Conservation (phyloP, 352 stramenopile species). For the Pythium scleroteichum region DNA sequence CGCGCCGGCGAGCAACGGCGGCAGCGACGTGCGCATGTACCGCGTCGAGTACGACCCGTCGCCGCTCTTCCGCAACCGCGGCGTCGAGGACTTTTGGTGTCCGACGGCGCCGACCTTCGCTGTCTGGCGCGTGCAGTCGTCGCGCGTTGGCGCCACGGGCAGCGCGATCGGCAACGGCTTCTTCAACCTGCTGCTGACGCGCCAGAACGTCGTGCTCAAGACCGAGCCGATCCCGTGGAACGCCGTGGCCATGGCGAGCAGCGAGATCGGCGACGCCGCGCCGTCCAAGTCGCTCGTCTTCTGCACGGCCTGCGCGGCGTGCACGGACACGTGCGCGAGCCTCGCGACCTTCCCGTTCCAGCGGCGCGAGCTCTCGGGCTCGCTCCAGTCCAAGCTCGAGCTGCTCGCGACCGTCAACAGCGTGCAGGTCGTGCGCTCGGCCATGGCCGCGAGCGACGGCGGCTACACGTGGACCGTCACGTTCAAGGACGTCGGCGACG, state of each 20-base stretch:
- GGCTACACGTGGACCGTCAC: slow-evolving; percentile 90
- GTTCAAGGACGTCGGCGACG: slow-evolving; percentile 85
- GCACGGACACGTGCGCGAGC: slow-evolving; percentile 36
- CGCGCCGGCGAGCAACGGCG: slow-evolving; percentile 53
- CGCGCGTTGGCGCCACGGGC: slow-evolving; percentile 18
- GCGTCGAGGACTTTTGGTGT: slow-evolving; percentile 69
- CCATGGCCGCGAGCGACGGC: slow-evolving; percentile 36
- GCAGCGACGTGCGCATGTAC: slow-evolving; percentile 70
- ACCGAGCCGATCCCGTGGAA: slow-evolving; percentile 93
- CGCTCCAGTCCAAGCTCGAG: slow-evolving; percentile 72
- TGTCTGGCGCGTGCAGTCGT: slow-evolving; percentile 58
- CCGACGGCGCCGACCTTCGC: slow-evolving; percentile 46
- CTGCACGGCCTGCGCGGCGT: slow-evolving; percentile 52
- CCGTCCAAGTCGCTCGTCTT: slow-evolving; percentile 53
- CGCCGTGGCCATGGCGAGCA: slow-evolving; percentile 77
- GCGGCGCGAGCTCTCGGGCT: slow-evolving; percentile 56
- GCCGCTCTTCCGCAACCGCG: slow-evolving; percentile 63
- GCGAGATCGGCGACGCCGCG: slow-evolving; percentile 67
- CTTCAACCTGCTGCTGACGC: slow-evolving; percentile 58
- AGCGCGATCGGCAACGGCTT: slow-evolving; percentile 47
- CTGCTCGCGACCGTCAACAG: slow-evolving; percentile 49
- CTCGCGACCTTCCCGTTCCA: slow-evolving; percentile 23
- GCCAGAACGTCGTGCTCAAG: slow-evolving; percentile 40
- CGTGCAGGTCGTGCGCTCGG: slow-evolving; percentile 77
- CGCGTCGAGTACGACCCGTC: slow-evolving; percentile 75